These are phyloP conservation scores for Xylaria sp. DNA, from an alignment of 2,329 filamentous ascomycete species.

Conservation along the genomic window DNA sequence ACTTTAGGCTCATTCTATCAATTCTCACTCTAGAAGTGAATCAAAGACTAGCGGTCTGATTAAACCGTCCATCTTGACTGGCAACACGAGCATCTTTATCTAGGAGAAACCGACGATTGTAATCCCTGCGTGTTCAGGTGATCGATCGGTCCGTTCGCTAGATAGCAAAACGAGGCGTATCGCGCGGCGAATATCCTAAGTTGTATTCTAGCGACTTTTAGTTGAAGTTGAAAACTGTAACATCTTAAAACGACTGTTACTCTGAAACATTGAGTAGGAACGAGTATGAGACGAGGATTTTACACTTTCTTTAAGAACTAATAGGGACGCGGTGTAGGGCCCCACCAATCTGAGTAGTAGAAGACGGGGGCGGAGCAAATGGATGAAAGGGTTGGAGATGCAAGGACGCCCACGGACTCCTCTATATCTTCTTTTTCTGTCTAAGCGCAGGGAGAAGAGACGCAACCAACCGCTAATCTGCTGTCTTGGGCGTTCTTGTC, in stretches of 20 bases:
- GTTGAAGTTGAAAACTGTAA: too few relatives aligned
- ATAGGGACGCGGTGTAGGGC: background rate
- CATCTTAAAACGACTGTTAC: background rate
- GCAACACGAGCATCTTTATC: background rate
- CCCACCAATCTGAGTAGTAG: background rate
- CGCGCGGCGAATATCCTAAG: background rate
- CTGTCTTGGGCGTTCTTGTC: too few relatives aligned
- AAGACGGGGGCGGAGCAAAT: background rate
- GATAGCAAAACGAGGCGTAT: background rate
- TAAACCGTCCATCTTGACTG: background rate
- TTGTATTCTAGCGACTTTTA: background rate
- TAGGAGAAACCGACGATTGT: background rate
- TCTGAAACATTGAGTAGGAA: background rate
- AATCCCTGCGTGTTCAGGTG: background rate
- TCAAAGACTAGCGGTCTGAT: background rate
- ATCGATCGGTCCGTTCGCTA: background rate
- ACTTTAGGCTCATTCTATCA: background rate
- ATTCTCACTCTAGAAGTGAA: background rate
- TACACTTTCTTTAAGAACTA: slow-evolving; percentile 1
- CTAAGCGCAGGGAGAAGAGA: background rate
- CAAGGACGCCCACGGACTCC: background rate
- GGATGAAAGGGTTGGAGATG: background rate
- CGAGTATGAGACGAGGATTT: background rate
- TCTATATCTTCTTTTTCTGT: background rate
- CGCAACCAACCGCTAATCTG: too few relatives aligned